These are phyloP conservation scores for Venturia effusa DNA, from an alignment of 2,329 filamentous ascomycete genomes.

Conservation along the genomic window DNA sequence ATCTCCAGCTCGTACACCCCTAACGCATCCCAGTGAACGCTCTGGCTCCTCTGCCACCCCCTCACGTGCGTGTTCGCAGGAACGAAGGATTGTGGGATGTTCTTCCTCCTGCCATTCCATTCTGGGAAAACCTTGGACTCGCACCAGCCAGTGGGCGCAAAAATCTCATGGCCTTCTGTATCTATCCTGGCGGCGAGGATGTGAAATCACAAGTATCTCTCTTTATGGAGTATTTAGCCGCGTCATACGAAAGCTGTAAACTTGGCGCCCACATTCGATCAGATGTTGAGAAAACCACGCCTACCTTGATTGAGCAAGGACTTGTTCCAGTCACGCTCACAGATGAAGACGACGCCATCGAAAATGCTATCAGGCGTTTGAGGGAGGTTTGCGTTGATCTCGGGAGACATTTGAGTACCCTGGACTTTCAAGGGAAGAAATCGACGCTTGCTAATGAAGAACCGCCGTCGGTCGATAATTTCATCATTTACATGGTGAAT, in stretches of 20 bases:
- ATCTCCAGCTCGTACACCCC: background rate
- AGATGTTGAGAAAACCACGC: slow-evolving; percentile 4
- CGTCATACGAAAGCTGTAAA: slow-evolving; percentile 63
- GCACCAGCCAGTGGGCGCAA: slow-evolving; percentile 61
- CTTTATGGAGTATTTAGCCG: slow-evolving; percentile 58
- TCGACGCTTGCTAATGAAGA: slow-evolving; percentile 17
- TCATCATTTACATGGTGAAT: slow-evolving; percentile 70
- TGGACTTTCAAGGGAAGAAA: slow-evolving; percentile 4
- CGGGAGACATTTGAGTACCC: slow-evolving; percentile 27
- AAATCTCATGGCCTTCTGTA: slow-evolving; percentile 57
- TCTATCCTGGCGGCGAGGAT: slow-evolving; percentile 57
- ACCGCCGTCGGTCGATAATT: slow-evolving; percentile 39
- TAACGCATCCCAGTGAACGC: slow-evolving; percentile 23
- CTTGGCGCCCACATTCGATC: slow-evolving; percentile 50
- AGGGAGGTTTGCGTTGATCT: slow-evolving; percentile 28
- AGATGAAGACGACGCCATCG: slow-evolving; percentile 15
- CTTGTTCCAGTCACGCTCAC: slow-evolving; percentile 21
- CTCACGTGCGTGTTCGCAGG: slow-evolving; percentile 62
- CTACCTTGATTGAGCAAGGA: slow-evolving; percentile 18
- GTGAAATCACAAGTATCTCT: slow-evolving; percentile 48
- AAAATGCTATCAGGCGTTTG: slow-evolving; percentile 21
- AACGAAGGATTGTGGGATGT: slow-evolving; percentile 61
- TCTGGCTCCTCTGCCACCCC: slow-evolving; percentile 50
- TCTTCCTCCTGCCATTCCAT: slow-evolving; percentile 61
- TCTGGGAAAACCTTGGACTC: slow-evolving; percentile 74